Percentiles rank a stretch among this genome's conserved stretches.
These are phyloP conservation scores for Protomyces arabidopsidicola DNA, from an alignment of 1,139 yeast genomes.

Conservation along the genomic window DNA sequence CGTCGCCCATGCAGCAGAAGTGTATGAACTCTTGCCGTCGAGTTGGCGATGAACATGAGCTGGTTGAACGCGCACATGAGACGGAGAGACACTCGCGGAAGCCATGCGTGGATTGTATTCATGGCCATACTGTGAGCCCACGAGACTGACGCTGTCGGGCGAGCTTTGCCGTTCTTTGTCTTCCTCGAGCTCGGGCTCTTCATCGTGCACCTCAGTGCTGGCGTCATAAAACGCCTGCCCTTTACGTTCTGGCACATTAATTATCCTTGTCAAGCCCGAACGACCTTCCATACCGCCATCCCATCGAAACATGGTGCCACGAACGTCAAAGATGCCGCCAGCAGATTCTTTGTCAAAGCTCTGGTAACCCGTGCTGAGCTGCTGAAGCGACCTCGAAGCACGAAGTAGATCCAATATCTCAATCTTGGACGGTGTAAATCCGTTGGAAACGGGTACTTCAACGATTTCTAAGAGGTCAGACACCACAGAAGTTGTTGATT, in stretches of 20 bases:
- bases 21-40: no score
- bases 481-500: neutral
- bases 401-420: slow-evolving; percentile 20
- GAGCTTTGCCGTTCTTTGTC: neutral
- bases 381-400: slow-evolving; percentile 20
- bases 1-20: no score
- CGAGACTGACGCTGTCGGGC: neutral
- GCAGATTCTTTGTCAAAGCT: neutral
- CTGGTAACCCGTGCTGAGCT: neutral
- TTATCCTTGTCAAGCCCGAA: neutral
- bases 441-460: neutral
- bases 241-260: neutral
- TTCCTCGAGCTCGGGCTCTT: neutral
- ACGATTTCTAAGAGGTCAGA: neutral
- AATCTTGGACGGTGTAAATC: slow-evolving; percentile 3
- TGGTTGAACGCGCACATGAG: neutral
- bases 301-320: neutral
- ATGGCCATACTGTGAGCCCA: neutral
- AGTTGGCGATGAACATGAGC: neutral
- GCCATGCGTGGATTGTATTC: neutral
- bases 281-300: neutral
- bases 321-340: neutral
- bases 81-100: neutral
- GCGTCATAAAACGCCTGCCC: neutral
- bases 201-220: neutral